Evolutionary conservation across 176 grass and related monocot species (phyloP), one percentile per base, ranked within the genome.

Genomic region (Chloris gayana): DNA sequence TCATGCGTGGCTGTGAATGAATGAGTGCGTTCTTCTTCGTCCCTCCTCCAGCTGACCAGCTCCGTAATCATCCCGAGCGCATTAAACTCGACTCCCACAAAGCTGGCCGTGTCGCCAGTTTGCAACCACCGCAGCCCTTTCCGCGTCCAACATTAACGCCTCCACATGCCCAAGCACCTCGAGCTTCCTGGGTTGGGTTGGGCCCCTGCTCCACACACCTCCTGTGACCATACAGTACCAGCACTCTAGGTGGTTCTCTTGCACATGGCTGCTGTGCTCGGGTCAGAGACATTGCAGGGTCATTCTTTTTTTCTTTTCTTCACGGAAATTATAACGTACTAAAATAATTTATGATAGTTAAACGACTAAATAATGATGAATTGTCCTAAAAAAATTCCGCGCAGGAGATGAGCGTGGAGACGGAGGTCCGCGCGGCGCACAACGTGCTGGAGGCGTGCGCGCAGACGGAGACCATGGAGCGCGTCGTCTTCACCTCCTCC

Each of bases 401-500:
- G 34, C 82, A 99, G 96, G 92, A 99, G 69, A 37, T 76, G 1
- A 80, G 63, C 59, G 96, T 85, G 11, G 92, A 98, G 47, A 80
- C 85, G 38, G 96, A 98, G 81, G 90, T 99, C 19, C 86, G 90
- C 10, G 90, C 96, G 31, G 90, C 96, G 37, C 96, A 99, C n/a
- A 99, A 99, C 84, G 90, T 93, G 38, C 78, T 99, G 82, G 96
- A 99, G 84, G 96, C 96, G 8, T 99, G 96, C 54, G 92, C 96
- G 74, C 92, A 91, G 71, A 77, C 86, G 72, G 90, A 86, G 19
- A 86, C 82, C 34, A 88, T 99, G 31, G 90, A 99, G 80, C 22
- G 93, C 73, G 90, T 93, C 1, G 96, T 99, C 57, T 99, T 99
- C 88, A 95, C 92, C 2, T 99, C 96, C 21, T 99, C 96, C 53